These are phyloP conservation scores for Kodamaea leandrae DNA, from an alignment of 805 yeast species.

Conservation along the genomic window DNA sequence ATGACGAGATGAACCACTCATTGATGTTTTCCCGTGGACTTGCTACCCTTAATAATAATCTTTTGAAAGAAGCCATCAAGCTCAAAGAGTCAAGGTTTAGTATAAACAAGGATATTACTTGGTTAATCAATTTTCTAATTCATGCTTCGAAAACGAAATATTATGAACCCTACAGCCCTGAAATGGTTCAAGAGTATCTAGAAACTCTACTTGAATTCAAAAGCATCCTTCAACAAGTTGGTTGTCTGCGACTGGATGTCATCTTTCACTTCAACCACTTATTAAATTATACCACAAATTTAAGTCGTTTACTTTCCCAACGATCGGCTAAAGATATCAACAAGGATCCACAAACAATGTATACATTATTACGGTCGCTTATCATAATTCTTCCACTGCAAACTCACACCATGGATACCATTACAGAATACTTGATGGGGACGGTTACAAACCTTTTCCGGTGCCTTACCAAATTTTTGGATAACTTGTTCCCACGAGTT, in stretches of 20 bases:
- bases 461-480: slow-evolving; percentile 16
- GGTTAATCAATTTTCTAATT: slow-evolving; percentile 4
- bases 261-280: slow-evolving; percentile 15
- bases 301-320: background rate
- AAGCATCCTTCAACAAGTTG: background rate
- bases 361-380: slow-evolving; percentile 21
- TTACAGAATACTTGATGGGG: slow-evolving; percentile 9
- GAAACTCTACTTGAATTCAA: slow-evolving; percentile 13
- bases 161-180: slow-evolving; percentile 19
- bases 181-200: slow-evolving; percentile 18
- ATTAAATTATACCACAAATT: slow-evolving; percentile 8
- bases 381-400: slow-evolving; percentile 21
- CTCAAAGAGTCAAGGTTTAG: background rate
- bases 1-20: slow-evolving; percentile 16
- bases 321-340: slow-evolving; percentile 3
- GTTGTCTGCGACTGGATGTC: background rate
- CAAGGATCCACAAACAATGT: slow-evolving; percentile 12
- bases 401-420: slow-evolving; percentile 16
- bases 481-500: slow-evolving; percentile 23
- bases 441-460: slow-evolving; percentile 15
- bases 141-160: slow-evolving; percentile 9
- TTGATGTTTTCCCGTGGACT: slow-evolving; percentile 23
- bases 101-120: slow-evolving; percentile 3
- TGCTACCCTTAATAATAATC: slow-evolving; percentile 17
- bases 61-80: slow-evolving; percentile 8